These are phyloP conservation scores for Ceratobasidium sp. DNA, from an alignment of 1,284 basidiomycete genomes.

Conservation along the genomic window DNA sequence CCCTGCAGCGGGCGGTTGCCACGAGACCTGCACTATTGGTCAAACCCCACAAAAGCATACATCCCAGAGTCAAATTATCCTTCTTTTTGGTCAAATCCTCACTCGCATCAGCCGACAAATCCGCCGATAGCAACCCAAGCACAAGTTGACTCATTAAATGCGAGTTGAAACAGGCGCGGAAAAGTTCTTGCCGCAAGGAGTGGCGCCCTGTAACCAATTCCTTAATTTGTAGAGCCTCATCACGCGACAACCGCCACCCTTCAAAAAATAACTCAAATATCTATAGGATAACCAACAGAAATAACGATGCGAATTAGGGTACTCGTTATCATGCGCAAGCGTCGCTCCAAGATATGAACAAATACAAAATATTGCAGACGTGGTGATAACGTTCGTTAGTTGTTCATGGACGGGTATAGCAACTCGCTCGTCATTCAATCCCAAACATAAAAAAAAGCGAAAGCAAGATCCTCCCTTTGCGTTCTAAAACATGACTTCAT, in stretches of 20 bases:
- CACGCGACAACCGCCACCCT: not conserved
- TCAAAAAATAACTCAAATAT: slow-evolving; percentile 34
- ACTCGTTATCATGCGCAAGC: slow-evolving; percentile 32
- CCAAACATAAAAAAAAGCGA: slow-evolving; percentile 7
- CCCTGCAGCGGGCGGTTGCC: too few relatives aligned
- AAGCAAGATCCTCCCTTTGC: not conserved
- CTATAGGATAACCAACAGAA: slow-evolving; percentile 42
- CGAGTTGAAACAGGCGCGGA: too few relatives aligned
- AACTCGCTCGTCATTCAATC: not conserved
- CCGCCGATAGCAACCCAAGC: too few relatives aligned
- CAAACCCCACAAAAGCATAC: too few relatives aligned
- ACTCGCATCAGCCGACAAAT: too few relatives aligned
- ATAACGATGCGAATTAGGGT: slow-evolving; percentile 28
- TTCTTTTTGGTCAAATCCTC: too few relatives aligned
- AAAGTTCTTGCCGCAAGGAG: too few relatives aligned
- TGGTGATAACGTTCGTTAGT: slow-evolving; percentile 24
- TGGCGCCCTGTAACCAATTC: too few relatives aligned
- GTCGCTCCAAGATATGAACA: slow-evolving; percentile 30
- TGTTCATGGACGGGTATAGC: slow-evolving; percentile 18
- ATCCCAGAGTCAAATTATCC: too few relatives aligned
- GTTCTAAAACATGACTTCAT: slow-evolving; percentile 23
- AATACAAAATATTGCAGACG: slow-evolving; percentile 42
- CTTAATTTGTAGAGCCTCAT: not conserved
- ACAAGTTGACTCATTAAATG: too few relatives aligned
- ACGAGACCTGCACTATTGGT: too few relatives aligned